Evolutionary conservation across 306 rosid genomes (phyloP).

Genomic region (Sechiopsis laciniata): DNA sequence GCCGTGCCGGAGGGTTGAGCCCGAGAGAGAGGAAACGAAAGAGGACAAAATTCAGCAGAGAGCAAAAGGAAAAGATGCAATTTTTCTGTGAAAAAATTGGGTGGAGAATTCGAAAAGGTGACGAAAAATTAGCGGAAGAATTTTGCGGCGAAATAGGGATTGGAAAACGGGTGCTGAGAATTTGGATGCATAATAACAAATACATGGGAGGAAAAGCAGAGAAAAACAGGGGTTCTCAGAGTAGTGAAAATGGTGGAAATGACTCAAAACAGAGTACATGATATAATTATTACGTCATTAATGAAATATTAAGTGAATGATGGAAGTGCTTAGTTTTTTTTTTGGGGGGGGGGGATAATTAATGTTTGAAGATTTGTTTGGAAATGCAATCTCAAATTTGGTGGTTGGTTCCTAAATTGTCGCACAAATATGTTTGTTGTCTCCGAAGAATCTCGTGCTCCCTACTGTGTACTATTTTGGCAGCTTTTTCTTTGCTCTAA

Average conservation of each 20-base stretch:
- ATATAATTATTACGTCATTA: too few relatives aligned
- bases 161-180: conserved; percentile 60
- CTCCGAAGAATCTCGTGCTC: background rate
- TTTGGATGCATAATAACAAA: conserved; percentile 97
- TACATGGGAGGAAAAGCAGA: conserved; percentile 38
- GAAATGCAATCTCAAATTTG: background rate
- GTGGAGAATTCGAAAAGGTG: conserved; percentile 66
- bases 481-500: background rate
- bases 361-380: background rate
- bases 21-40: conserved; percentile 42
- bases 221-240: background rate
- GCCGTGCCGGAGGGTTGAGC: background rate
- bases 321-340: too few relatives aligned
- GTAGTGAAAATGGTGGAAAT: background rate
- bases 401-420: background rate
- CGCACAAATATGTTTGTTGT: conserved; percentile 7
- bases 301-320: too few relatives aligned
- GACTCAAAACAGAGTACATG: background rate
- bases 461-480: background rate
- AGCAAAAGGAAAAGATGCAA: conserved; percentile 78
- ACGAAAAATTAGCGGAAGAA: conserved; percentile 46
- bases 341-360: too few relatives aligned
- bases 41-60: conserved; percentile 75
- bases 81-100: conserved; percentile 63
- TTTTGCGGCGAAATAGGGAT: conserved; percentile 71